Evolutionary conservation across 352 stramenopile species (phyloP).

Genomic region (Globisporangium perplexum): DNA sequence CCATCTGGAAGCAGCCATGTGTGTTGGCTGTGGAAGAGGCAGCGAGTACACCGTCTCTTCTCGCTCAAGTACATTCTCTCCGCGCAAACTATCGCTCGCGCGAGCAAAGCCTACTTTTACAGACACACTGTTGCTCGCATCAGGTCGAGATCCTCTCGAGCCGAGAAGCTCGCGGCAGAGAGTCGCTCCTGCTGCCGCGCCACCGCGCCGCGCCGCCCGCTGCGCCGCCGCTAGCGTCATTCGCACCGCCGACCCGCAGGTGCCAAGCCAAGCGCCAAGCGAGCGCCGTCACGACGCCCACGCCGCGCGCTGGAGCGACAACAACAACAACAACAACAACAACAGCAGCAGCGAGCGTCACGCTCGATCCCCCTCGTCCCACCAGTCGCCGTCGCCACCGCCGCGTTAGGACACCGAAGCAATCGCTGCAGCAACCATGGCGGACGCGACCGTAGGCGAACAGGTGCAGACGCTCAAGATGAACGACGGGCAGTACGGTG

Average conservation of each 20-base stretch:
- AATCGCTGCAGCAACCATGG: constrained; percentile 6
- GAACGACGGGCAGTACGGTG: constrained; percentile 38
- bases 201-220: too few relatives aligned
- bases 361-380: too few relatives aligned
- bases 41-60: too few relatives aligned
- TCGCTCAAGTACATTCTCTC: background rate
- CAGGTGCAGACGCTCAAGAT: constrained; percentile 52
- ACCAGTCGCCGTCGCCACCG: background rate
- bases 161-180: background rate
- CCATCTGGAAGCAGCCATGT: background rate
- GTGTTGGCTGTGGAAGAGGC: background rate
- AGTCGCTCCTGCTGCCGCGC: background rate
- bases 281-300: too few relatives aligned
- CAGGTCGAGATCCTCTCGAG: background rate
- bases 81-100: background rate
- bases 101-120: too few relatives aligned
- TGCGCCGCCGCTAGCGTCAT: background rate
- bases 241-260: background rate
- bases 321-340: too few relatives aligned
- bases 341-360: background rate
- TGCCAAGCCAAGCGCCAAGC: background rate
- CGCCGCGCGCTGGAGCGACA: background rate
- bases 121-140: too few relatives aligned
- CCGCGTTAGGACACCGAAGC: background rate
- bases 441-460: constrained; percentile 5